phyloP scores from a whole-genome alignment of 2,329 filamentous ascomycete species.

The Dactylellina parvicollis region DNA sequence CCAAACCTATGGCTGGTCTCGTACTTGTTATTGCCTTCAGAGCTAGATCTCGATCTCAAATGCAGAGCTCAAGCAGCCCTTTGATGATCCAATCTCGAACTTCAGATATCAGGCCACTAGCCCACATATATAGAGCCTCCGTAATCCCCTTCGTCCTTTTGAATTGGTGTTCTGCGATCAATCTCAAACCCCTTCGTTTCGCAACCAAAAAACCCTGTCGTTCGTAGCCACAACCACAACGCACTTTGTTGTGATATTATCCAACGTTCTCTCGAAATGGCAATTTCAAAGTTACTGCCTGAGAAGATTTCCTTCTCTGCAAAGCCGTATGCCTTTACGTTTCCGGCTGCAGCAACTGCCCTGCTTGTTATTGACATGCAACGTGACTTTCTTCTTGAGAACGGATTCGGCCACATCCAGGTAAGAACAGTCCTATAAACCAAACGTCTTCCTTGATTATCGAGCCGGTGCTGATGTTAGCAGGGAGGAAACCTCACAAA shows the following conservation, averaged over 20 bases:
- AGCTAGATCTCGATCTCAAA: background rate
- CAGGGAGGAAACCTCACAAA: constrained; percentile 51
- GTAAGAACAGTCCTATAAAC: constrained; percentile 58
- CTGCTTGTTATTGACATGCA: constrained; percentile 68
- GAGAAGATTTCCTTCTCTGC: constrained; percentile 55
- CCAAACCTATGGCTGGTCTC: background rate
- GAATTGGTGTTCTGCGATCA: constrained; percentile 1
- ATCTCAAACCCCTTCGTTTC: background rate
- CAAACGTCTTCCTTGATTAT: constrained; percentile 61
- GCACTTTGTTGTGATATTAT: constrained; percentile 5
- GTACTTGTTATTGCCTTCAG: background rate
- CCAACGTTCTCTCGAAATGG: constrained; percentile 22
- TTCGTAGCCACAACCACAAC: constrained; percentile 3
- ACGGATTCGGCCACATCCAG: constrained; percentile 67
- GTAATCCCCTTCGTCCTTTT: background rate
- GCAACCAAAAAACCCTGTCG: background rate
- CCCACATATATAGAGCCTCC: constrained; percentile 36
- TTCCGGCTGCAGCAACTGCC: constrained; percentile 64
- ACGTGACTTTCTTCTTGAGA: constrained; percentile 65
- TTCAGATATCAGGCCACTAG: constrained; percentile 41
- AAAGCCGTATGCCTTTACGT: constrained; percentile 66
- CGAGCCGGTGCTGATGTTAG: constrained; percentile 27
- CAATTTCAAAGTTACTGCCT: constrained; percentile 50
- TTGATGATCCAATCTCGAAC: constrained; percentile 20
- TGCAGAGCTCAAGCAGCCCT: background rate